Base-by-base conservation (phyloP, 768 basidiomycete species). In the Rubroboletus satanas region DNA sequence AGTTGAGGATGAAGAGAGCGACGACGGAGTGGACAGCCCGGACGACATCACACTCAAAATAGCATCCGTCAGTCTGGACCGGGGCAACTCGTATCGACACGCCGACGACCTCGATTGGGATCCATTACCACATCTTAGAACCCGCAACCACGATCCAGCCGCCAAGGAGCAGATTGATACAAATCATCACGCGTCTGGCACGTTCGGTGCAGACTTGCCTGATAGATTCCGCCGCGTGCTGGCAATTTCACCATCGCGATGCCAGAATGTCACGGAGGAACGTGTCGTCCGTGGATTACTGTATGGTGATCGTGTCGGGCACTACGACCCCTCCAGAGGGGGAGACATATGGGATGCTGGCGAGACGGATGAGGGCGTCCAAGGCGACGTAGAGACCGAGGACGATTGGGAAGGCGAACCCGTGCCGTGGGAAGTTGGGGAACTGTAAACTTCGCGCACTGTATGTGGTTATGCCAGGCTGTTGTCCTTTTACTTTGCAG, bases 311-410 rank as follows among this genome's bases (percentile, higher is more conserved):
- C 77, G 82, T 53, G 73, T 74, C 58, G 73, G 68, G 39, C 77
- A 80, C 63, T 88, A 88, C 65, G 80, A 90, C 56, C 75, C 83
- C 14, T 71, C 64, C 48, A 85, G 77, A 66, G 87, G 87, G 17
- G 88, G 86, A 3, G 81, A 85, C 53, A 82, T 90, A 54, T 90
- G 88, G 88, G 84, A 81, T 61, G 82, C 82, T 39, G 89, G 89
- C 23, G 89, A 91, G 68, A 74, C 74, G 47, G 74, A 77, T 60
- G 73, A 73, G 35, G 73, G 70, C 33, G 67, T 68, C 23, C 62
- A 61, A 21, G 66, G 59, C 39, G 81, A 78, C 46, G 75, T 70
- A 31, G 83, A 82, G 62, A 79, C 81, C 41, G 85, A 86, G 59
- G 74, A 73, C 45, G 74, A 74, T 58, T 92, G 90, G 90, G 90